A percentile compares a stretch with the other conserved stretches of the same genome.
These are phyloP conservation scores for Flagelloscypha sp. DNA, from an alignment of 768 basidiomycete genomes.

Conservation along the genomic window DNA sequence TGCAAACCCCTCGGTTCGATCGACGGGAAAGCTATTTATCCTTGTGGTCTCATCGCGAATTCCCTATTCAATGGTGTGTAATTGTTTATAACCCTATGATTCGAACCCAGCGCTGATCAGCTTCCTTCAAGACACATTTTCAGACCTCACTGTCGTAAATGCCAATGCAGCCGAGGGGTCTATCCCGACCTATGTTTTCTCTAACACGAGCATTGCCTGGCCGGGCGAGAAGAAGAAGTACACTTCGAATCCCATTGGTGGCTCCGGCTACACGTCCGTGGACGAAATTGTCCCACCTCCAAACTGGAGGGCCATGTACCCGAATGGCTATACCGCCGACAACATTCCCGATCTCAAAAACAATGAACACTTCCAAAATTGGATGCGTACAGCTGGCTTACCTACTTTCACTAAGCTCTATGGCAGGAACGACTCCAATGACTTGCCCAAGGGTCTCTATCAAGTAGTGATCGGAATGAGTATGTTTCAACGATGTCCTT, in stretches of 20 bases:
- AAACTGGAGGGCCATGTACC: slow-evolving; percentile 75
- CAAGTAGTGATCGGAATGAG: slow-evolving; percentile 72
- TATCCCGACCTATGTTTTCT: slow-evolving; percentile 58
- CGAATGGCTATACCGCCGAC: slow-evolving; percentile 58
- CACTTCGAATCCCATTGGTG: slow-evolving; percentile 37
- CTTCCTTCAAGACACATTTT: slow-evolving; percentile 61
- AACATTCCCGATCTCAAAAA: slow-evolving; percentile 61
- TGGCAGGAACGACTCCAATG: slow-evolving; percentile 77
- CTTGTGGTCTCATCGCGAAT: slow-evolving; percentile 96
- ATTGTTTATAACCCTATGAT: not conserved
- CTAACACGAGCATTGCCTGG: slow-evolving; percentile 86
- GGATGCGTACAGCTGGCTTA: slow-evolving; percentile 97
- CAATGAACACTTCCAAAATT: slow-evolving; percentile 96
- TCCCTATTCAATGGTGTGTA: slow-evolving; percentile 86
- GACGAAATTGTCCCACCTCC: slow-evolving; percentile 81
- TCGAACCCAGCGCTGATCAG: not conserved
- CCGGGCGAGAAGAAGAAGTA: slow-evolving; percentile 92
- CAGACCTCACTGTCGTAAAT: slow-evolving; percentile 50
- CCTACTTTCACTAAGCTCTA: slow-evolving; percentile 97
- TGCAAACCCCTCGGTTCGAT: slow-evolving; percentile 80
- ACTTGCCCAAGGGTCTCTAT: slow-evolving; percentile 68
- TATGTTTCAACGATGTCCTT: too few species aligned
- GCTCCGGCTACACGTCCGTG: slow-evolving; percentile 45
- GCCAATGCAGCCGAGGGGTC: slow-evolving; percentile 30
- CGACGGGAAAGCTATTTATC: slow-evolving; percentile 63